Evolutionary conservation across 257 asterid genomes (phyloP).

Genomic region (Primulina tabacum): DNA sequence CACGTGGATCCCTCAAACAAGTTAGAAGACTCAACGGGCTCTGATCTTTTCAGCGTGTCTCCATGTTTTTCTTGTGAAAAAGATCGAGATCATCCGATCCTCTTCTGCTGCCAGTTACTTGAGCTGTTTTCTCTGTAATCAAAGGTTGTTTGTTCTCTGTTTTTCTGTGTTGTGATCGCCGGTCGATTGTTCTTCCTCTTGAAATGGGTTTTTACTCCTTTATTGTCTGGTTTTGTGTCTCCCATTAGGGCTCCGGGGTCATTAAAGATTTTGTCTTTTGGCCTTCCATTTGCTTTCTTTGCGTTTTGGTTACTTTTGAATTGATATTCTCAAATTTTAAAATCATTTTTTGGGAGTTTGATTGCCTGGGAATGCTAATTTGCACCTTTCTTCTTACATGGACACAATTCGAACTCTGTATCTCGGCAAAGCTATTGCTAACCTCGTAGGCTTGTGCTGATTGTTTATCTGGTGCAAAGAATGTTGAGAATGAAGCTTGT

Average conservation of each 20-base stretch:
- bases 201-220: not conserved
- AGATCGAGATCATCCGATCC: constrained; percentile 35
- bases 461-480: too few species aligned
- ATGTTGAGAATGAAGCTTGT: not conserved
- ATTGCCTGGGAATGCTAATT: not conserved
- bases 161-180: not conserved
- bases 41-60: constrained; percentile 13
- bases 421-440: not conserved
- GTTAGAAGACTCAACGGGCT: not conserved
- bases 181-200: not conserved
- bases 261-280: not conserved
- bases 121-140: not conserved
- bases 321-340: not conserved
- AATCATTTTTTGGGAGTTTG: not conserved
- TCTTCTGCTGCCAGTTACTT: constrained; percentile 34
- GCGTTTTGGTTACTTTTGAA: not conserved
- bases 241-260: not conserved
- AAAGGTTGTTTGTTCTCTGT: not conserved
- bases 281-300: not conserved
- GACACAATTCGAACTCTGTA: not conserved
- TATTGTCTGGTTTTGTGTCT: not conserved
- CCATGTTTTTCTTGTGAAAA: not conserved
- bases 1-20: constrained; percentile 34
- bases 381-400: not conserved
- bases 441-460: not conserved